phyloP scores from a whole-genome alignment of 2,329 filamentous ascomycete species.

The Colletotrichum abscissum region DNA sequence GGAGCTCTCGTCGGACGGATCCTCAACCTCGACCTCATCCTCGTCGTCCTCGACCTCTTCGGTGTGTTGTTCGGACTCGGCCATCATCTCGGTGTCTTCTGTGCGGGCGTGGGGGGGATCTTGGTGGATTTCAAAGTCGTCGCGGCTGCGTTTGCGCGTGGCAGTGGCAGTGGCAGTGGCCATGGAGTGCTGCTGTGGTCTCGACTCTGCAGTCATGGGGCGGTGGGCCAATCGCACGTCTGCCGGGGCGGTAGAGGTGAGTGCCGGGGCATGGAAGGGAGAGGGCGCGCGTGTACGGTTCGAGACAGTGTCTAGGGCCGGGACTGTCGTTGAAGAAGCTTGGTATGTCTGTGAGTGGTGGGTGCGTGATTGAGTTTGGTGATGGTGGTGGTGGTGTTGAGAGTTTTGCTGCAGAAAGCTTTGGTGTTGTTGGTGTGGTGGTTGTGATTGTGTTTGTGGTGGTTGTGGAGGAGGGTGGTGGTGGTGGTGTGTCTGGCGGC shows the following conservation, averaged over 20 bases:
- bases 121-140: constrained; percentile 61
- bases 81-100: constrained; percentile 62
- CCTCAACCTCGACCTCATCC: constrained; percentile 51
- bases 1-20: constrained; percentile 57
- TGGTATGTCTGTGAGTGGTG: neutral
- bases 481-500: neutral
- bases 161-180: constrained; percentile 22
- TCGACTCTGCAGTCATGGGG: constrained; percentile 20
- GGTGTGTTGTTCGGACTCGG: constrained; percentile 51
- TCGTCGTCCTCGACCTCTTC: constrained; percentile 53
- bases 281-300: neutral
- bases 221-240: constrained; percentile 30
- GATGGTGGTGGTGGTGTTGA: neutral
- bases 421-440: neutral
- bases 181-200: constrained; percentile 18
- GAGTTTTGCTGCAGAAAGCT: neutral
- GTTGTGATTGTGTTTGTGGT: neutral
- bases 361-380: neutral
- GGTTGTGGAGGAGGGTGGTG: neutral
- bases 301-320: constrained; percentile 26
- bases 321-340: neutral
- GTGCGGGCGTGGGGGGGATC: constrained; percentile 54
- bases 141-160: constrained; percentile 42
- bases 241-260: neutral
- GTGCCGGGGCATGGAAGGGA: constrained; percentile 30